Conservation (phyloP, 1,139 yeast genomes). For the Pichia inconspicua region DNA sequence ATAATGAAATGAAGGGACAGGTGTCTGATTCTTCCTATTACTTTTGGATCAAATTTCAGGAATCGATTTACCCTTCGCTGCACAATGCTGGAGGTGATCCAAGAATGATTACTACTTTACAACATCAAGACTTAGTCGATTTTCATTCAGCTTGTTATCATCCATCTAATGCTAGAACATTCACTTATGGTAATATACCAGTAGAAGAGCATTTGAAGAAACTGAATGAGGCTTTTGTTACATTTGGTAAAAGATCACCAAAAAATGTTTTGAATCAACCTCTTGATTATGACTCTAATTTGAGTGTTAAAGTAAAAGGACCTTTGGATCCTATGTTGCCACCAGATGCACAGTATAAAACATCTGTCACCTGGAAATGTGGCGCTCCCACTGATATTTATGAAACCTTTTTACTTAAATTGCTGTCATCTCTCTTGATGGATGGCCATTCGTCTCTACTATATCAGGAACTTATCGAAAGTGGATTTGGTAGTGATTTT, state of each 20-base stretch:
- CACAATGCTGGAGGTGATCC: constrained; percentile 97
- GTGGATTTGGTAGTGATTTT: constrained; percentile 80
- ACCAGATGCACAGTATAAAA: constrained; percentile 59
- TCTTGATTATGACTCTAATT: constrained; percentile 31
- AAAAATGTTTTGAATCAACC: constrained; percentile 34
- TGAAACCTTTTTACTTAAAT: constrained; percentile 64
- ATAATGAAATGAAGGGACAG: constrained; percentile 98
- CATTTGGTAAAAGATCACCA: constrained; percentile 44
- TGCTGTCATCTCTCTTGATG: constrained; percentile 63
- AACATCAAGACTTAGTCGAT: constrained; percentile 64
- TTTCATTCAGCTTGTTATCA: constrained; percentile 75
- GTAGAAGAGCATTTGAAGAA: constrained; percentile 54
- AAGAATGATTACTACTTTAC: constrained; percentile 58
- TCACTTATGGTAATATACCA: constrained; percentile 78
- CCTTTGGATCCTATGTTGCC: constrained; percentile 84
- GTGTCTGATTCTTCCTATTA: constrained; percentile 81
- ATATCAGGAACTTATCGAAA: constrained; percentile 75
- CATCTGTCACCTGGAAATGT: constrained; percentile 82
- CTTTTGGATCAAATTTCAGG: constrained; percentile 77
- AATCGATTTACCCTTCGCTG: constrained; percentile 75
- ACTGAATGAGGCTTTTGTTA: constrained; percentile 43
- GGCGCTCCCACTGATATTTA: constrained; percentile 67
- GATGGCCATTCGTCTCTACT: constrained; percentile 93
- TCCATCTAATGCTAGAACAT: constrained; percentile 83
- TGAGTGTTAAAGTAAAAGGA: constrained; percentile 45